These are phyloP conservation scores for Alternaria angustiovoidea DNA, from an alignment of 2,329 filamentous ascomycete species.

Conservation along the genomic window DNA sequence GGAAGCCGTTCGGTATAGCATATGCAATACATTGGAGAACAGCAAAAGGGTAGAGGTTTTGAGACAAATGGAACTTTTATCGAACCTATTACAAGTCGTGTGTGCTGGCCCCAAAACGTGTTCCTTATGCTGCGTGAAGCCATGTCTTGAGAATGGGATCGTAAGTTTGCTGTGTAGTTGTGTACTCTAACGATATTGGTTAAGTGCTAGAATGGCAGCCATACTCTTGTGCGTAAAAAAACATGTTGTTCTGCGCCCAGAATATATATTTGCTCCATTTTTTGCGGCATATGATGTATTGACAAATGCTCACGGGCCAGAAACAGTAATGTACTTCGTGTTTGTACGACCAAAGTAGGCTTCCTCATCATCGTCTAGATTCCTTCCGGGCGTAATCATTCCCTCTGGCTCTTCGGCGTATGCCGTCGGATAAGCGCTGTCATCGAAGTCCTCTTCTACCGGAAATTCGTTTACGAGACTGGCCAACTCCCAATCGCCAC, in stretches of 20 bases:
- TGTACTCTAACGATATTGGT: neutral
- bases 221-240: neutral
- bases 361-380: slow-evolving; percentile 4
- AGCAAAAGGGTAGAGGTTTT: neutral
- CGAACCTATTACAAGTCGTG: neutral
- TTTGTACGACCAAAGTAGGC: slow-evolving; percentile 6
- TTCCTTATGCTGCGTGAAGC: slow-evolving; percentile 1
- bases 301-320: neutral
- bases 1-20: neutral
- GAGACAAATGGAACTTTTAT: neutral
- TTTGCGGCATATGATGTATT: neutral
- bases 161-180: neutral
- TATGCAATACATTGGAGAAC: neutral
- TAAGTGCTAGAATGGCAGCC: neutral
- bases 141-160: neutral
- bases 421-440: slow-evolving; percentile 10
- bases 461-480: slow-evolving; percentile 24
- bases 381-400: slow-evolving; percentile 29
- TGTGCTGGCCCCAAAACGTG: neutral
- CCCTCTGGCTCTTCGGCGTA: slow-evolving; percentile 34
- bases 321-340: neutral
- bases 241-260: neutral
- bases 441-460: slow-evolving; percentile 7
- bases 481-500: slow-evolving; percentile 23
- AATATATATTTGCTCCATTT: neutral